Conservation (phyloP, 495 filamentous ascomycete species). For the Pseudomonodictys pantanalensis region DNA sequence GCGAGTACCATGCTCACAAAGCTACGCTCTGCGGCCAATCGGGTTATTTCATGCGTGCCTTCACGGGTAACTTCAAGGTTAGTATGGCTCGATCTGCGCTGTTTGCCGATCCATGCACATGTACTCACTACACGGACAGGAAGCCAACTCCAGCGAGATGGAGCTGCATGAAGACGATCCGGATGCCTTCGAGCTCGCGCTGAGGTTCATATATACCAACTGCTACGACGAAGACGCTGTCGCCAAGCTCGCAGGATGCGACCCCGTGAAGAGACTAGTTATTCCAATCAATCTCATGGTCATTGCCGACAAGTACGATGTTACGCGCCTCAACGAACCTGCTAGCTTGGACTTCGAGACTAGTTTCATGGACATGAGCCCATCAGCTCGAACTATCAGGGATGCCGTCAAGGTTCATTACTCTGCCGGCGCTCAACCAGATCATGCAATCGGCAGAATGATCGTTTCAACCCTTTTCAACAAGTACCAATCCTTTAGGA, state of each 20-base stretch:
- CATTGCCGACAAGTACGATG: conserved; percentile 17
- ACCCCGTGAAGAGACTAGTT: neutral
- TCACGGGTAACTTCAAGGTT: conserved; percentile 11
- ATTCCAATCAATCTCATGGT: neutral
- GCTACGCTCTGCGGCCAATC: conserved; percentile 3
- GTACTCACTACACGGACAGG: neutral
- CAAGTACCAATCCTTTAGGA: too few species aligned
- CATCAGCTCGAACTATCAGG: too few species aligned
- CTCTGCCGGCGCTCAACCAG: too few species aligned
- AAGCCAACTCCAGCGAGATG: neutral
- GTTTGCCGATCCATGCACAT: neutral
- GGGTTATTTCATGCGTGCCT: neutral
- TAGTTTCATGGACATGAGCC: neutral
- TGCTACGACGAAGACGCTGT: neutral
- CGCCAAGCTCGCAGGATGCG: neutral
- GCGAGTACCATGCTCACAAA: conserved; percentile 17
- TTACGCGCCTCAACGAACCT: neutral
- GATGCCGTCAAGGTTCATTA: too few species aligned
- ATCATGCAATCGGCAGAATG: too few species aligned
- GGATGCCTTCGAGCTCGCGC: neutral
- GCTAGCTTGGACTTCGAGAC: neutral
- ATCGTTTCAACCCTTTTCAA: too few species aligned
- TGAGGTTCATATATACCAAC: conserved; percentile 8
- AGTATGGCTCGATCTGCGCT: neutral
- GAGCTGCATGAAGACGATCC: conserved; percentile 8